Base-by-base conservation (phyloP, 2,329 filamentous ascomycete genomes). In the Ophiocordyceps camponoti-leonardi region DNA sequence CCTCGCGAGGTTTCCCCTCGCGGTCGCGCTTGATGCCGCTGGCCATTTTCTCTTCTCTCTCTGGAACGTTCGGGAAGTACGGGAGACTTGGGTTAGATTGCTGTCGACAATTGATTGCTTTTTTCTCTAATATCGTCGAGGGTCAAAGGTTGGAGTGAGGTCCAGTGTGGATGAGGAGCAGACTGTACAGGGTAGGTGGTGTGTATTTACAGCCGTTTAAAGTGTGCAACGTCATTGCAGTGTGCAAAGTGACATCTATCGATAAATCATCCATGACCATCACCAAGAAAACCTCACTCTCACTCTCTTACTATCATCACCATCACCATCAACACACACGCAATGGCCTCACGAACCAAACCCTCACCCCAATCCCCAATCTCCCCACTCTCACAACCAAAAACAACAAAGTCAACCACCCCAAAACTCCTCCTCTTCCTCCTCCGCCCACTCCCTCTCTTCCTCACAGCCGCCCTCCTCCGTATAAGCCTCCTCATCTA, bases 401-500 rank as follows among this genome's bases (percentile, higher is more conserved):
- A 35, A 5, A 14, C n/a, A 14, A 6, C 19, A 14, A 20, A 13
- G 6, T 23, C 8, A 6, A 23, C 20, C 39, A 13, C 7, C 39
- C 19, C n/a, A n/a, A 22, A 6, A 6, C 20, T 19, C n/a, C 19
- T 20, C 39, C 2, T 14, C 44, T 54, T 28, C 22, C 55, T 65
- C 44, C 53, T 64, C 20, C 54, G 55, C 37, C 62, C 62, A 33
- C 23, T 68, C 71, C 10, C 71, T 82, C 54, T 83, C 54, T 77
- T 81, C 60, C 50, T 65, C 45, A 61, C 73, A 13, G 69, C 76
- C 44, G 67, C 79, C 45, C 55, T 79, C 43, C 73, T 98, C 22
- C 85, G 92, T 49, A 59, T 77, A 6, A 61, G 68, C 30, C 79
- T 98, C 50, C 75, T 96, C 44, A 60, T 93, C 56, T 96, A 96